Base-by-base conservation (phyloP, 1,139 yeast species). In the Saccharomyces pastorianus region DNA sequence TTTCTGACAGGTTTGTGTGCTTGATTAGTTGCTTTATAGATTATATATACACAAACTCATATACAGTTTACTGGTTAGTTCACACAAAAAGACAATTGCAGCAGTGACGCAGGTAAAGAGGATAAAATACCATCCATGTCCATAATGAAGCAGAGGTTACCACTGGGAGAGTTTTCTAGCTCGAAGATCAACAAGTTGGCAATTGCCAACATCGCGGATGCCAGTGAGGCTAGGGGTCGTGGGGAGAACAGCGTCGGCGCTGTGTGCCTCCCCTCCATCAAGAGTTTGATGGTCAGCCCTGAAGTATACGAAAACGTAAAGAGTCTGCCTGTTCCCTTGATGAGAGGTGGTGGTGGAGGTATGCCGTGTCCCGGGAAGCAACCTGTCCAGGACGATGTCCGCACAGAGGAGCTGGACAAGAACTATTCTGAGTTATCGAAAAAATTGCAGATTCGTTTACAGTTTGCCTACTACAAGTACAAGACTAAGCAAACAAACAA, bases 381-480 rank as follows among this genome's bases (percentile, higher is more conserved):
- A 9, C 11, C 44, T 0, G 9, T 0, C 44, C 44, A 38, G 44
- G 25, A 38, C 2, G 13, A 17, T 17, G 44, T 38, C 11, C 44
- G 25, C 44, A 8, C n/a, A 17, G 25, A 38, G 44, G 25, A 4
- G 2, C 4, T 38, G 13, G 5, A 6, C 25, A 32, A 23, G 17
- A 54, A 57, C 41, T 58, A 58, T 34, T 48, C 55, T 7, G 63
- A 62, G 14, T 77, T 82, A 29, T 90, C 91, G 11, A 76, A 85
- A 51, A 80, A 81, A 64, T 76, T 88, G 64, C 84, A 84, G 65
- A 74, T 83, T 62, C 82, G 91, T 63, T 76, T 89, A 44, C 86
- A 84, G 65, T 73, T 88, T 61, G 97, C 97, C 1, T 80, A 85
- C 63, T 88, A 82, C 73, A 88, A 88, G 67, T 80, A 87, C 55